Base-by-base conservation (phyloP, 1,284 basidiomycete genomes). In the Cutaneotrichosporon cutaneum region DNA sequence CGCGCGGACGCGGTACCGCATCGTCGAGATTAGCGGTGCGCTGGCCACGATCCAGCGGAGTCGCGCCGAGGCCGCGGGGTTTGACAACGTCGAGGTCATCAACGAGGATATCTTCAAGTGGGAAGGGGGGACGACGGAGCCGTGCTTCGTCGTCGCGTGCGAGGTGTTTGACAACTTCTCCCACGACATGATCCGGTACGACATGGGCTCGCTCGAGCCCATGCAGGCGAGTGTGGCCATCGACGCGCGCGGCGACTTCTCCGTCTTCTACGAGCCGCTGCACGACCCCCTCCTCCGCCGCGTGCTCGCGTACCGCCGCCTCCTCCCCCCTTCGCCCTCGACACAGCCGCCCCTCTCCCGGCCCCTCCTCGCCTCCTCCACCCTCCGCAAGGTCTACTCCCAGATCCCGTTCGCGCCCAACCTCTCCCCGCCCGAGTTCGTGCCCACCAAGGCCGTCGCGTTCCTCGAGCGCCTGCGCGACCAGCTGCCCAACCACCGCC, bases 121-220 rank as follows among this genome's bases (percentile, higher is more conserved):
- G 92, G 35, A 56, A 55, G 83, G 81, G 33, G 85, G 83, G 51
- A 90, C 92, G 56, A 83, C 86, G 0, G 86, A 92, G 16, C 90
- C 93, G 22, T 97, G 94, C 77, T 98, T 90, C 75, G 88, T 99
- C 69, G 78, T 99, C 35, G 94, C 94, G 2, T 85, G 97, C 82
- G 95, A 99, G 81, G 96, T 99, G 56, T 85, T 98, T 62, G 91
- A 99, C 79, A 99, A 99, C 77, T 92, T 99, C 66, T 88, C 94
- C 2, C 96, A 99, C 76, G 96, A 99, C 74, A 85, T 97, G 70
- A 85, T 99, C 50, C 88, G 95, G 33, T 98, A 96, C 73, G 88
- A 93, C 70, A 81, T 90, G 39, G 81, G 83, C 61, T 92, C 87
- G 2, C 82, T 90, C 59, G 82, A 87, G 69, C 92, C 95, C 0